Percentiles rank a stretch among this genome's conserved stretches.
Conservation (phyloP, 2,329 filamentous ascomycete species). For the Alternaria longipes region DNA sequence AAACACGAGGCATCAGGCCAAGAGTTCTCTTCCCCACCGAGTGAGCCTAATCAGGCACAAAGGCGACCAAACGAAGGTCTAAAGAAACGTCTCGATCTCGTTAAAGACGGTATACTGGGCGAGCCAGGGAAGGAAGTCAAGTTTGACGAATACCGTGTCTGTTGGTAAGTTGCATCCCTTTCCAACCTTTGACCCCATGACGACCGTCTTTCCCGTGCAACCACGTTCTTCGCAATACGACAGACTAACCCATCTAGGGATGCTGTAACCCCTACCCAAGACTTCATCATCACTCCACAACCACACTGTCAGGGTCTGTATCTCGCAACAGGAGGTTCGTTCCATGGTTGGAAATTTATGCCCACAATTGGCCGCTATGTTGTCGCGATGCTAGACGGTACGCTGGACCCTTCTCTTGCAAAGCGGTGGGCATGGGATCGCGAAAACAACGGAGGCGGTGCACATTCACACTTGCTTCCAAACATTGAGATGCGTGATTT, state of each 20-base stretch:
- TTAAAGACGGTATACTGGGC: neutral
- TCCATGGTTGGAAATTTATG: neutral
- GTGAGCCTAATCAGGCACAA: neutral
- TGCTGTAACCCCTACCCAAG: neutral
- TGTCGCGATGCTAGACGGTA: neutral
- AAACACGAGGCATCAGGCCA: neutral
- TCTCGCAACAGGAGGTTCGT: neutral
- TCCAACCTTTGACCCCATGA: too few relatives aligned
- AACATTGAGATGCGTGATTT: neutral
- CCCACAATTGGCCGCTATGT: neutral
- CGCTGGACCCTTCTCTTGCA: neutral
- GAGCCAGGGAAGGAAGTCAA: neutral
- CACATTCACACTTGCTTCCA: neutral
- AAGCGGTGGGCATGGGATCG: neutral
- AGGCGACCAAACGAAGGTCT: neutral
- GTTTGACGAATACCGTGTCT: neutral
- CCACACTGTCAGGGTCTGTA: neutral
- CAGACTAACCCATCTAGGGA: neutral
- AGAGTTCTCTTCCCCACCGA: neutral
- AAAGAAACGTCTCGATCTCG: neutral
- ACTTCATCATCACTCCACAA: neutral
- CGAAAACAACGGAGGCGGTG: neutral
- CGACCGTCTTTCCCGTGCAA: too few relatives aligned
- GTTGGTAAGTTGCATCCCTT: neutral
- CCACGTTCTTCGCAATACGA: too few relatives aligned